phyloP scores from a whole-genome alignment of 805 yeast genomes.

The Barnettozyma populi region DNA sequence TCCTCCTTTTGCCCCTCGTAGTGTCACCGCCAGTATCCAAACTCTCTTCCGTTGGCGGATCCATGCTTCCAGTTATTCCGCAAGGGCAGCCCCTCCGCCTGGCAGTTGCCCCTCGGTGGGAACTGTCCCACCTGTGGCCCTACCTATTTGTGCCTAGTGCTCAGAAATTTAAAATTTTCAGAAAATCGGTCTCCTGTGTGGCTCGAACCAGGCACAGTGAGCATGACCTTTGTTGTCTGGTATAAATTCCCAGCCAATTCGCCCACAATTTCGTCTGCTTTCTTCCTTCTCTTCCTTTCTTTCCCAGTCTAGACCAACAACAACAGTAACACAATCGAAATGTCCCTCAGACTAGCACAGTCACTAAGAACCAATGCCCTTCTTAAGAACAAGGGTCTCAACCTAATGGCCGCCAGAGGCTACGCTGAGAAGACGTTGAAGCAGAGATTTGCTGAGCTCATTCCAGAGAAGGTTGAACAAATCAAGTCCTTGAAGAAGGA shows the following conservation, averaged over 20 bases:
- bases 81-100: neutral
- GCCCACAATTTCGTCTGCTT: neutral
- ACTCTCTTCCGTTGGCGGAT: neutral
- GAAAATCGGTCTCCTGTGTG: neutral
- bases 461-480: constrained; percentile 90
- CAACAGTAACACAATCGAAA: neutral
- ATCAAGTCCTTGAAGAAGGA: constrained; percentile 81
- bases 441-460: constrained; percentile 87
- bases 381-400: constrained; percentile 9
- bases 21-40: neutral
- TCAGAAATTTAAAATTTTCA: neutral
- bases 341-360: constrained; percentile 12
- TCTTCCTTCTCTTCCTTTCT: neutral
- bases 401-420: constrained; percentile 20
- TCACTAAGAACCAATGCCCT: constrained; percentile 5
- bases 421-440: constrained; percentile 62
- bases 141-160: neutral
- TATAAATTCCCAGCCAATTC: neutral
- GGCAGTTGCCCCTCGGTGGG: neutral
- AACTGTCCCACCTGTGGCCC: neutral
- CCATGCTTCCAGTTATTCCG: neutral
- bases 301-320: neutral
- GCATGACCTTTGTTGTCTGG: neutral
- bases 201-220: neutral
- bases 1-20: neutral